These are phyloP conservation scores for Penicillium sp. DNA, from an alignment of 2,329 filamentous ascomycete species.

Conservation along the genomic window DNA sequence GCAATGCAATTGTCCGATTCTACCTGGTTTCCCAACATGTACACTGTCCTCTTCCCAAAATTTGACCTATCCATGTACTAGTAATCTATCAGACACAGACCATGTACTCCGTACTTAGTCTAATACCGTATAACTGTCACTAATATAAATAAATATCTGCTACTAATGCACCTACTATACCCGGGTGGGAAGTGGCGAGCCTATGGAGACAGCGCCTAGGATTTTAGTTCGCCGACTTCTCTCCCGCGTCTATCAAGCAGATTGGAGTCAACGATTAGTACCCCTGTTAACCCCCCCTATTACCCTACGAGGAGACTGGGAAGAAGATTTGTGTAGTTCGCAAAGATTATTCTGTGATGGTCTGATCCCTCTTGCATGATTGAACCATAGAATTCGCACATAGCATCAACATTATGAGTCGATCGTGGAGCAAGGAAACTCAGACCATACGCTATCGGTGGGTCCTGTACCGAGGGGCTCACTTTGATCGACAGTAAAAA, in stretches of 20 bases:
- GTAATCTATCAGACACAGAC: constrained; percentile 3
- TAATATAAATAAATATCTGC: constrained; percentile 4
- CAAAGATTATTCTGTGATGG: background rate
- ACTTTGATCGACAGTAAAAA: constrained; percentile 11
- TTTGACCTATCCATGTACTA: constrained; percentile 8
- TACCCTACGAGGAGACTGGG: background rate
- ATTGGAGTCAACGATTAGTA: background rate
- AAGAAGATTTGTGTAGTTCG: background rate
- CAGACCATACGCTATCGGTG: constrained; percentile 10
- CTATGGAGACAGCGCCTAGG: constrained; percentile 6
- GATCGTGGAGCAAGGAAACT: constrained; percentile 13
- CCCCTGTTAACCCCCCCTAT: background rate
- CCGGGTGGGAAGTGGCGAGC: constrained; percentile 9
- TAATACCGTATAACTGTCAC: constrained; percentile 7
- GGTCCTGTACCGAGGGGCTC: constrained; percentile 10
- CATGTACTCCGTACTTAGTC: background rate
- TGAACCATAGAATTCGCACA: background rate
- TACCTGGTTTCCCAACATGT: background rate
- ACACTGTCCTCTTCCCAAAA: background rate
- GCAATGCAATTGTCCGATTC: background rate
- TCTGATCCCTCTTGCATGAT: background rate
- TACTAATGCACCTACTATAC: constrained; percentile 10
- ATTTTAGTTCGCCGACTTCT: constrained; percentile 8
- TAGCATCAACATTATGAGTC: constrained; percentile 3
- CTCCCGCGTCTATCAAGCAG: constrained; percentile 10